phyloP scores from a whole-genome alignment of 331 rosid genomes.

The Malus hybrid region DNA sequence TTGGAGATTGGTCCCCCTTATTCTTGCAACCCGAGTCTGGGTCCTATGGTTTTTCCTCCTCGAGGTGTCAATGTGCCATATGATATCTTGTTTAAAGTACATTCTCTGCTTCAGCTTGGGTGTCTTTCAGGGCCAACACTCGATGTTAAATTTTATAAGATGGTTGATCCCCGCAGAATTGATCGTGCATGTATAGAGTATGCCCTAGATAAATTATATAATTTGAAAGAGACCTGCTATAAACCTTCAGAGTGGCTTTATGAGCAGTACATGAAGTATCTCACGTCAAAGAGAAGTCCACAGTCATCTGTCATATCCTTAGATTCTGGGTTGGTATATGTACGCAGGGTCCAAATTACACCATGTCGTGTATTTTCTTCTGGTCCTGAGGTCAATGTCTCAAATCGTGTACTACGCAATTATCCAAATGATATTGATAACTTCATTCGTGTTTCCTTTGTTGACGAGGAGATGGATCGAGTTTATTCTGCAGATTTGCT shows the following conservation, averaged over 20 bases:
- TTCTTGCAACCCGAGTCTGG: conserved; percentile 33
- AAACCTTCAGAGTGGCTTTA: conserved; percentile 56
- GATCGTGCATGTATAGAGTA: conserved; percentile 24
- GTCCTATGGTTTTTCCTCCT: conserved; percentile 65
- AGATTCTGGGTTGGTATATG: conserved; percentile 60
- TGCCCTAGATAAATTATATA: conserved; percentile 42
- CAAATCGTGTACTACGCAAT: conserved; percentile 67
- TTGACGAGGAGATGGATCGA: conserved; percentile 73
- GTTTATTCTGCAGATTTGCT: conserved; percentile 50
- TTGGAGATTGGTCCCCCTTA: conserved; percentile 37
- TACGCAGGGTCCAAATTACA: conserved; percentile 66
- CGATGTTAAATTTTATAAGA: conserved; percentile 31
- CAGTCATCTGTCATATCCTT: conserved; percentile 36
- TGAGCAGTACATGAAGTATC: conserved; percentile 33
- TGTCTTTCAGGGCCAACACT: conserved; percentile 52
- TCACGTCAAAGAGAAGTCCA: conserved; percentile 16
- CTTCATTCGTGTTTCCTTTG: conserved; percentile 75
- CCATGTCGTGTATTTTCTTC: conserved; percentile 48
- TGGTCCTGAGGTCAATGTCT: conserved; percentile 79
- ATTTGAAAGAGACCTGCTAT: conserved; percentile 47
- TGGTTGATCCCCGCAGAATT: conserved; percentile 41
- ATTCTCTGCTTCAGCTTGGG: conserved; percentile 53
- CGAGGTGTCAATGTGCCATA: conserved; percentile 43
- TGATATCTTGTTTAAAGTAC: conserved; percentile 56
- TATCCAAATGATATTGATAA: conserved; percentile 35